Base-by-base conservation (phyloP, 2,329 filamentous ascomycete species). In the Alternaria sp. region DNA sequence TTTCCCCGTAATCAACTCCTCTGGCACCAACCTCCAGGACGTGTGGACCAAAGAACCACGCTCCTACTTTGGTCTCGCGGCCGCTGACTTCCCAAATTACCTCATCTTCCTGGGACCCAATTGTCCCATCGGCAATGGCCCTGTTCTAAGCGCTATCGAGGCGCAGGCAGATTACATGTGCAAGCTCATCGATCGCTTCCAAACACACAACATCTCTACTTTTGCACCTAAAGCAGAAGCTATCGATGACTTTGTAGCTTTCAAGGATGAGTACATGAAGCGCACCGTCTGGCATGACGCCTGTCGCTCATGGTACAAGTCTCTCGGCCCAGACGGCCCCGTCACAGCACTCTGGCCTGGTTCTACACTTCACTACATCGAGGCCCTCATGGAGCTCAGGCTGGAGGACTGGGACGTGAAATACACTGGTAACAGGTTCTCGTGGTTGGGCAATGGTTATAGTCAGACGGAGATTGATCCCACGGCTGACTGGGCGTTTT, bases 91-190 rank as follows among this genome's bases (percentile, higher is more conserved):
- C 63, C 84, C 84, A 20, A 85, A 85, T 65, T 84, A 78, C 62
- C 67, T 78, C 57, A 75, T 78, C 44, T 80, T 81, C 71, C 71
- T 81, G 1, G 80, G 80, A 0, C 80, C 80, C 10, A 80, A 81
- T 63, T 78, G 74, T 50, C 79, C 80, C 4, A 79, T 81, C 50
- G 78, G 78, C 10, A 81, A 81, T 58, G 80, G 79, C 2, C 75
- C 78, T 0, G 77, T 83, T 0, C 72, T 84, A 4, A 78, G 74
- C 2, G 81, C 80, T 4, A 81, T 83, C 56, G 75, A 85, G 64
- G 76, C 78, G 53, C 79, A 84, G 59, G 81, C 81, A 4, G 83
- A 86, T 64, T 85, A 84, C 74, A 81, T 85, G 63, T 79, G 81
- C 64, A 81, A 83, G 63, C 69, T 85, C 40, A 80, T 86, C 59